phyloP scores from a whole-genome alignment of 257 asterid species.

The Solanum stenotomum region DNA sequence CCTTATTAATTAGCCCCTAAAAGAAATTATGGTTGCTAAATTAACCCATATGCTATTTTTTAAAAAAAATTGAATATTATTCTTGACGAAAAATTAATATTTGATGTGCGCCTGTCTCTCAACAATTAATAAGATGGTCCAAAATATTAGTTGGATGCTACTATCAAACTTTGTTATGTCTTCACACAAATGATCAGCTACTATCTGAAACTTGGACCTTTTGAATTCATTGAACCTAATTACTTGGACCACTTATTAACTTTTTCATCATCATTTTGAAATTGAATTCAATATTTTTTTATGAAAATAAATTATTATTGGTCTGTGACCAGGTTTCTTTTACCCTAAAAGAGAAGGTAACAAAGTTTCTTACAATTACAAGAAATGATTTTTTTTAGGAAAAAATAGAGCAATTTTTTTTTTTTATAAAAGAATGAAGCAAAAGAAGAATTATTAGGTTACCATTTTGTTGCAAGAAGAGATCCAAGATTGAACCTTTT shows the following conservation, averaged over 20 bases:
- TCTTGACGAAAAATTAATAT: not conserved
- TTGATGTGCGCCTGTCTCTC: not conserved
- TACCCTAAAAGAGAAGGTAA: slow-evolving; percentile 19
- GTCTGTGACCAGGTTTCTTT: slow-evolving; percentile 21
- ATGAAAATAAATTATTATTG: not conserved
- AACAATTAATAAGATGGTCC: slow-evolving; percentile 1
- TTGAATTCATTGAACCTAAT: not conserved
- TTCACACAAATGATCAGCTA: not conserved
- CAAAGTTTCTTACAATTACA: slow-evolving; percentile 12
- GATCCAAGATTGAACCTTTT: slow-evolving; percentile 10
- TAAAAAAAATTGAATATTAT: not conserved
- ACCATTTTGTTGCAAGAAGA: slow-evolving; percentile 27
- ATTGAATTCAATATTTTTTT: not conserved
- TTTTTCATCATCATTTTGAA: not conserved
- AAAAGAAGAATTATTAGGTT: slow-evolving; percentile 14
- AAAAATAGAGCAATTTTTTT: not conserved
- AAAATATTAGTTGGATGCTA: not conserved
- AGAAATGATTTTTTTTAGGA: slow-evolving; percentile 13
- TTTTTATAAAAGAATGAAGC: slow-evolving; percentile 3
- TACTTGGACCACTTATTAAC: not conserved
- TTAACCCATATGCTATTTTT: not conserved
- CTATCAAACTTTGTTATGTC: slow-evolving; percentile 1
- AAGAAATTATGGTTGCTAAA: not conserved
- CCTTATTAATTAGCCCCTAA: not conserved
- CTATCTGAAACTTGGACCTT: not conserved